Conservation (phyloP, 2,329 filamentous ascomycete genomes). For the Hypoxylon sp. region DNA sequence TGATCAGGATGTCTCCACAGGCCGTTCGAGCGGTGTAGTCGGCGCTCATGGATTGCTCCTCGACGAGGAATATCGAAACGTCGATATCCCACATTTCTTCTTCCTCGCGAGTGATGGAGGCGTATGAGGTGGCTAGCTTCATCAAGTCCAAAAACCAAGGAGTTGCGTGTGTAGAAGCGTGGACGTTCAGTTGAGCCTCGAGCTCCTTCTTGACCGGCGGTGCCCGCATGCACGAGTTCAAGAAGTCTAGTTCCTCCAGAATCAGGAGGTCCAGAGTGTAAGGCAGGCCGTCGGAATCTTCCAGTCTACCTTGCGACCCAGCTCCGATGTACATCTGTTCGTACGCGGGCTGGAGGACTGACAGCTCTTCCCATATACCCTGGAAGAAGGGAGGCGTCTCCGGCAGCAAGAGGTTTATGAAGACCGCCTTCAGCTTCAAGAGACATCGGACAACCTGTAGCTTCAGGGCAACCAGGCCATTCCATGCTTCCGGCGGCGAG, state of each 20-base stretch:
- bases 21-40: slow-evolving; percentile 96
- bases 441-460: slow-evolving; percentile 93
- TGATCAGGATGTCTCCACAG: slow-evolving; percentile 90
- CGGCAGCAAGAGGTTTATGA: slow-evolving; percentile 80
- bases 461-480: slow-evolving; percentile 85
- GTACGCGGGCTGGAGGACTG: slow-evolving; percentile 74
- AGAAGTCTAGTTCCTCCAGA: slow-evolving; percentile 91
- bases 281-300: slow-evolving; percentile 89
- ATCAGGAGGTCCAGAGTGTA: slow-evolving; percentile 95
- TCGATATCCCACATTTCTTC: slow-evolving; percentile 97
- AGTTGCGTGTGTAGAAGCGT: slow-evolving; percentile 66
- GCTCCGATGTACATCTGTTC: slow-evolving; percentile 85
- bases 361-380: slow-evolving; percentile 88
- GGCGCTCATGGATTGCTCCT: slow-evolving; percentile 92
- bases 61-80: slow-evolving; percentile 91
- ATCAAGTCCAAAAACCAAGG: slow-evolving; percentile 89
- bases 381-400: slow-evolving; percentile 86
- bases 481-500: slow-evolving; percentile 73
- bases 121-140: slow-evolving; percentile 83
- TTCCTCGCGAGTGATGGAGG: slow-evolving; percentile 90
- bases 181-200: slow-evolving; percentile 75
- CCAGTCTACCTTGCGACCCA: slow-evolving; percentile 84
- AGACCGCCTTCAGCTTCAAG: slow-evolving; percentile 85
- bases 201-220: slow-evolving; percentile 89
- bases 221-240: slow-evolving; percentile 89